Evolutionary conservation across 192 early-diverging fungal genomes (phyloP).

Genomic region (Coemansia sp.): DNA sequence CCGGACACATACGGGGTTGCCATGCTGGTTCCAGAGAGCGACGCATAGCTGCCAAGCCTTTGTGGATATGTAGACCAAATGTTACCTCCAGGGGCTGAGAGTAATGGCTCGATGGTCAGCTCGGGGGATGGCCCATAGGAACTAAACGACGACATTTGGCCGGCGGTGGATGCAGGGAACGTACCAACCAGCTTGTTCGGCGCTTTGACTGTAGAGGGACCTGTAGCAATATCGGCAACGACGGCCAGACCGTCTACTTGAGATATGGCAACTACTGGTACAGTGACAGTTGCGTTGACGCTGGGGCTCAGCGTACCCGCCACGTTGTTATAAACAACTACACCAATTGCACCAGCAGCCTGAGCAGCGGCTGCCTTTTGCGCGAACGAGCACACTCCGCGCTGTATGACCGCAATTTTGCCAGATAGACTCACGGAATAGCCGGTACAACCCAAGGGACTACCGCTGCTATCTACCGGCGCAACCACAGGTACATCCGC

Average conservation of each 20-base stretch:
- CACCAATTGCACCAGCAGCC: conserved; percentile 57
- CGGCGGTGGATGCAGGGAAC: conserved; percentile 45
- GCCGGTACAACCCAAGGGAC: conserved; percentile 22
- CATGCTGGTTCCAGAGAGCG: conserved; percentile 82
- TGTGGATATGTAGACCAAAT: conserved; percentile 67
- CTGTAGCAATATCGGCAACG: conserved; percentile 13
- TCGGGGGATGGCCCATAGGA: conserved; percentile 70
- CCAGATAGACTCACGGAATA: conserved; percentile 18
- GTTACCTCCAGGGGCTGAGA: conserved; percentile 69
- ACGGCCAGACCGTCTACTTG: conserved; percentile 43
- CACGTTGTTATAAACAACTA: conserved; percentile 56
- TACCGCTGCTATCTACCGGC: conserved; percentile 8
- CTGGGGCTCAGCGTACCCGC: conserved; percentile 35
- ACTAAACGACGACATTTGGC: conserved; percentile 61
- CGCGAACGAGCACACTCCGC: conserved; percentile 55
- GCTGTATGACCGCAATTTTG: conserved; percentile 50
- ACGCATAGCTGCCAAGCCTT: conserved; percentile 42
- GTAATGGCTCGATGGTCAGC: conserved; percentile 61
- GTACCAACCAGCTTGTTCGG: conserved; percentile 29
- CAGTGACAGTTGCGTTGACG: conserved; percentile 14
- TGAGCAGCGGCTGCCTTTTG: conserved; percentile 53
- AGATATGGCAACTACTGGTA: conserved; percentile 52
- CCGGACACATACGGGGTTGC: conserved; percentile 76
- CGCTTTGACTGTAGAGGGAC: conserved; percentile 16
- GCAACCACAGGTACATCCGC: conserved; percentile 16